Base-by-base conservation (phyloP, 148 eudicot genomes). In the Diospyros kaki region DNA sequence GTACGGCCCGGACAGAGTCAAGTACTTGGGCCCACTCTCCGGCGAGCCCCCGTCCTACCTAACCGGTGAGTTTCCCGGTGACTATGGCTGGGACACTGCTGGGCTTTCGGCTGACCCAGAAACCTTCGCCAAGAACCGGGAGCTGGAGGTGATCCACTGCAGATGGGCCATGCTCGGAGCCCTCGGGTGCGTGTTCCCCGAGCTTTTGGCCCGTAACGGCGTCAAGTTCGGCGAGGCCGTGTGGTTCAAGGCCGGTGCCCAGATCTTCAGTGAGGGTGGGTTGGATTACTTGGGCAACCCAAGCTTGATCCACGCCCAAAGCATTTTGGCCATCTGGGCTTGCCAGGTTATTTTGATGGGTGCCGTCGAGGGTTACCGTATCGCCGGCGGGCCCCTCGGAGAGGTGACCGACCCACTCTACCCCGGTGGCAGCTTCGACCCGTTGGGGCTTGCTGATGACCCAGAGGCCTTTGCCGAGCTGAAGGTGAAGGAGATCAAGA, bases 181-280 rank as follows among this genome's bases (percentile, higher is more conserved):
- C 12, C 81, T 82, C 4, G 85, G 85, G 44, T 82, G 85, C 54
- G 85, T 82, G 50, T 82, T 82, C 58, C 85, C 85, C 10, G 85
- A 78, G 79, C 85, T 82, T 17, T 76, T 82, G 79, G 81, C 85
- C 65, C 81, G 82, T 15, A 82, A 82, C 53, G 85, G 85, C 7
- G 85, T 82, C 71, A 82, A 82, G 71, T 82, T 79, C 51, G 85
- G 80, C 3, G 85, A 83, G 78, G 85, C 85, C 2, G 80, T 83
- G 15, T 83, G 85, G 85, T 83, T 83, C 80, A 83, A 83, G 80
- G 85, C 82, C 38, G 82, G 80, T 15, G 73, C 85, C 54, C 85
- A 83, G 46, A 83, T 79, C 64, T 82, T 82, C 65, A 82, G 85
- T 1, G 82, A 75, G 60, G 82, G 84, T 4, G 84, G 84, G 10